Evolutionary conservation across 208 protist genomes (phyloP).

Genomic region (Leishmania arabica): DNA sequence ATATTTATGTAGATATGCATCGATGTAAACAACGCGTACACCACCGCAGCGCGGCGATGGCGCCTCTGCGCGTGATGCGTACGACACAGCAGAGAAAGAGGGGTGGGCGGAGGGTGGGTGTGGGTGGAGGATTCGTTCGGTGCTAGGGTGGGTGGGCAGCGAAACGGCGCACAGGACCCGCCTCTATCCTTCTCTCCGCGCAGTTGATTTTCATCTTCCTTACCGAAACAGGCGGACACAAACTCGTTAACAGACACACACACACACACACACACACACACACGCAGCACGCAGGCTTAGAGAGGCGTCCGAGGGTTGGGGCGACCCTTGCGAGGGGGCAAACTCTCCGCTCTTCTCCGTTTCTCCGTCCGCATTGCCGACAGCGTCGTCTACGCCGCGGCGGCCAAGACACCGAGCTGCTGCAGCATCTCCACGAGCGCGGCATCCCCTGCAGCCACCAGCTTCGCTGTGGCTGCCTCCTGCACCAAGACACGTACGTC

Average conservation of each 20-base stretch:
- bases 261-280: background rate
- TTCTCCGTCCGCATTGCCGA: background rate
- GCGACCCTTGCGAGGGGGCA: background rate
- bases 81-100: no score
- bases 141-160: no score
- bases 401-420: conserved; percentile 20
- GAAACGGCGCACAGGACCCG: background rate
- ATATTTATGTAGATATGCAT: no score
- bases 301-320: background rate
- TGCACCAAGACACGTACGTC: conserved; percentile 19
- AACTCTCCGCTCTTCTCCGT: background rate
- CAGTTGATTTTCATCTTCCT: background rate
- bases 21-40: no score
- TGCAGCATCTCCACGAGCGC: conserved; percentile 34
- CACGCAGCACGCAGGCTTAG: background rate
- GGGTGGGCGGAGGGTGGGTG: no score
- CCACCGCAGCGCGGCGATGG: no score
- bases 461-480: conserved; percentile 19
- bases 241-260: background rate
- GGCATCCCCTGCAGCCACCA: conserved; percentile 25
- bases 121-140: no score
- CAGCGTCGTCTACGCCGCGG: background rate
- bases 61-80: no score
- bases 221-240: background rate
- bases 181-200: no score